These are phyloP conservation scores for Trypanosomatidae sp. DNA, from an alignment of 208 protist species.

Conservation along the genomic window DNA sequence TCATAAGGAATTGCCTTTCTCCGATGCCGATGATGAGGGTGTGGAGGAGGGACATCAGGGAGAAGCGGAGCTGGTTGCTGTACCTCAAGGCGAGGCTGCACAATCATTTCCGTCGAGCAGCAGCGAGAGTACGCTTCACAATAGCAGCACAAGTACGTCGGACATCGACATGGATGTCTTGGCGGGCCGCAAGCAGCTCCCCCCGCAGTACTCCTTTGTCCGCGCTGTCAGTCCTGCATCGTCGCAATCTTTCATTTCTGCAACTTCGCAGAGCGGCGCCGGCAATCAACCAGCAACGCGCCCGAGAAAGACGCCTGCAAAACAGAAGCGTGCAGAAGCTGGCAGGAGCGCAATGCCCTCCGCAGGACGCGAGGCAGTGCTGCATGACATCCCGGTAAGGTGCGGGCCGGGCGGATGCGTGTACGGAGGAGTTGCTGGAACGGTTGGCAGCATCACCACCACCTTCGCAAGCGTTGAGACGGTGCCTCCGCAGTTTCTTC, in stretches of 20 bases:
- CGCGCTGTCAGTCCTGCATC: neutral
- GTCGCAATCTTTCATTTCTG: neutral
- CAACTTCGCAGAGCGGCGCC: neutral
- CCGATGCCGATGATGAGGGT: neutral
- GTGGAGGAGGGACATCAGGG: neutral
- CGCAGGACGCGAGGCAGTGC: too few species aligned
- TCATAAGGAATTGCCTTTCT: neutral
- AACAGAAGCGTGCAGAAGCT: neutral
- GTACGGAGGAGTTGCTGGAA: neutral
- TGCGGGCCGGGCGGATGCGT: conserved; percentile 21
- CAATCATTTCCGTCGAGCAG: conserved; percentile 4
- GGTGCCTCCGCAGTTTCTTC: neutral
- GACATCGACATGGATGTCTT: conserved; percentile 30
- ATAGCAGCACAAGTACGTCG: conserved; percentile 29
- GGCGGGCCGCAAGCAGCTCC: conserved; percentile 18
- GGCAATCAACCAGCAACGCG: neutral
- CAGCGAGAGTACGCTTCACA: conserved; percentile 5
- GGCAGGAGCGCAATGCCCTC: neutral
- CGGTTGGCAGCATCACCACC: neutral
- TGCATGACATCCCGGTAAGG: conserved; percentile 13
- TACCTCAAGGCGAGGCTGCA: neutral
- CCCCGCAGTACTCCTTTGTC: conserved; percentile 6
- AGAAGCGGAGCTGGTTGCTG: neutral
- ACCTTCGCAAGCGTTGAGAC: neutral
- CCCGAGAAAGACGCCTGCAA: neutral